Evolutionary conservation across 306 rosid species (phyloP).

Genomic region (Bauhinia variegata): DNA sequence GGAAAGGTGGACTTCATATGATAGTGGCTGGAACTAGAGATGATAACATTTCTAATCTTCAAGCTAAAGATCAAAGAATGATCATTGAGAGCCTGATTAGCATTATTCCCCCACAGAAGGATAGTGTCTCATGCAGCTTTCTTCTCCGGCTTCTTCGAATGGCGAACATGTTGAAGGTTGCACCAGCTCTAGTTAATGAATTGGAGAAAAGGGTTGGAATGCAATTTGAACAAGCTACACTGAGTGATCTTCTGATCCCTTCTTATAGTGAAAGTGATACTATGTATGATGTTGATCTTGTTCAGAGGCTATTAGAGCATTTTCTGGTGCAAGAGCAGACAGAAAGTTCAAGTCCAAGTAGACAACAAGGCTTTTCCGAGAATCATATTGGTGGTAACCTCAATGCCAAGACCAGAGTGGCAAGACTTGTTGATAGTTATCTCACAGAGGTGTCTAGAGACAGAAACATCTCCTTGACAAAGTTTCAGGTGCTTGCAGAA

Average conservation of each 20-base stretch:
- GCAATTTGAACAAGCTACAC: slow-evolving; percentile 94
- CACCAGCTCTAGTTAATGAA: slow-evolving; percentile 91
- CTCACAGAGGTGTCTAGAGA: slow-evolving; percentile 96
- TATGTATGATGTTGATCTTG: slow-evolving; percentile 88
- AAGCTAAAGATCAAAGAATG: slow-evolving; percentile 86
- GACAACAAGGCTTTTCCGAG: slow-evolving; percentile 61
- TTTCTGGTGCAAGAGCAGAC: slow-evolving; percentile 92
- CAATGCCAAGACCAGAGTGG: slow-evolving; percentile 90
- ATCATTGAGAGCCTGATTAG: slow-evolving; percentile 89
- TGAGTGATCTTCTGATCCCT: slow-evolving; percentile 82
- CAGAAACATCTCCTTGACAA: slow-evolving; percentile 86
- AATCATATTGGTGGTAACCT: slow-evolving; percentile 54
- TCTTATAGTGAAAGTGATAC: slow-evolving; percentile 70
- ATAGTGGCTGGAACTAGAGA: slow-evolving; percentile 66
- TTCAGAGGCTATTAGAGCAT: slow-evolving; percentile 92
- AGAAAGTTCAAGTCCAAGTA: slow-evolving; percentile 74
- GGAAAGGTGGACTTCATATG: slow-evolving; percentile 91
- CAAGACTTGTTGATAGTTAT: slow-evolving; percentile 97
- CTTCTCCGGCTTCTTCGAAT: slow-evolving; percentile 86
- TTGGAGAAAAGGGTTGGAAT: slow-evolving; percentile 95
- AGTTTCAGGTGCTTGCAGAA: slow-evolving; percentile 97
- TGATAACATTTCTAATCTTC: slow-evolving; percentile 52
- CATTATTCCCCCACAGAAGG: slow-evolving; percentile 95
- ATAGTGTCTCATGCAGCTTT: slow-evolving; percentile 91
- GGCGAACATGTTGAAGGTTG: slow-evolving; percentile 87